These are phyloP conservation scores for Suillus plorans DNA, from an alignment of 768 basidiomycete species.

Conservation along the genomic window DNA sequence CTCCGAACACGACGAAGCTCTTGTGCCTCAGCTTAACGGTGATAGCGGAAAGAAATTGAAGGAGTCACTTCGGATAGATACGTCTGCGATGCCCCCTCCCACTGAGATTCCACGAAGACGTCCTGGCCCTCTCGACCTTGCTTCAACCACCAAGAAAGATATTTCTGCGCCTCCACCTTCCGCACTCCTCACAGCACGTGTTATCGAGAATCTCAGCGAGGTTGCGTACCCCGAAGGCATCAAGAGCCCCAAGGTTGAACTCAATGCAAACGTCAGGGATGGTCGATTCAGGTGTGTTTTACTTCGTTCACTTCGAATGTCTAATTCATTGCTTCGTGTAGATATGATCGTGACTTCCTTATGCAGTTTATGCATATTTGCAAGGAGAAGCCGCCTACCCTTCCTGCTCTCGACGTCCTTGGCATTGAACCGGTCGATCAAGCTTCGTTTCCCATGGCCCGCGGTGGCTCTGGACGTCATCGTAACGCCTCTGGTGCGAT, in stretches of 20 bases:
- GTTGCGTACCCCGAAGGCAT: slow-evolving; percentile 84
- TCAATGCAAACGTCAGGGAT: slow-evolving; percentile 80
- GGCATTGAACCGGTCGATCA: slow-evolving; percentile 82
- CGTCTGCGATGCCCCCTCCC: slow-evolving; percentile 42
- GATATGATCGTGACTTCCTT: slow-evolving; percentile 97
- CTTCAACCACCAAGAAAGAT: slow-evolving; percentile 48
- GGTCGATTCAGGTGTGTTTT: slow-evolving; percentile 78
- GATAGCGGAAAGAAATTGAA: slow-evolving; percentile 46
- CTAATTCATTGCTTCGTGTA: slow-evolving; percentile 26
- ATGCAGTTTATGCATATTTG: slow-evolving; percentile 95
- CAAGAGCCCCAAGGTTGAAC: slow-evolving; percentile 77
- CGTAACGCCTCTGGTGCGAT: slow-evolving; percentile 46
- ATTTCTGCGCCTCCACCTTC: slow-evolving; percentile 39
- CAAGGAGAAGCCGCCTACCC: slow-evolving; percentile 90
- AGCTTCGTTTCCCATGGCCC: slow-evolving; percentile 46
- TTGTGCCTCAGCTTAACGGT: slow-evolving; percentile 29
- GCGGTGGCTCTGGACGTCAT: slow-evolving; percentile 66
- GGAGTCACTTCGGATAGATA: slow-evolving; percentile 66
- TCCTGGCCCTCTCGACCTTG: slow-evolving; percentile 74
- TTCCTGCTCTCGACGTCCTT: slow-evolving; percentile 87
- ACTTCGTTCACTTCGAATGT: not conserved
- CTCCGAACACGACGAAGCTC: slow-evolving; percentile 31
- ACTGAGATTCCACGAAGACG: slow-evolving; percentile 45
- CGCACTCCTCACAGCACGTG: slow-evolving; percentile 76
- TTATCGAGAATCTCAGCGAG: slow-evolving; percentile 77